phyloP scores from a whole-genome alignment of 2,329 filamentous ascomycete species.

The Microascus cirrosus region DNA sequence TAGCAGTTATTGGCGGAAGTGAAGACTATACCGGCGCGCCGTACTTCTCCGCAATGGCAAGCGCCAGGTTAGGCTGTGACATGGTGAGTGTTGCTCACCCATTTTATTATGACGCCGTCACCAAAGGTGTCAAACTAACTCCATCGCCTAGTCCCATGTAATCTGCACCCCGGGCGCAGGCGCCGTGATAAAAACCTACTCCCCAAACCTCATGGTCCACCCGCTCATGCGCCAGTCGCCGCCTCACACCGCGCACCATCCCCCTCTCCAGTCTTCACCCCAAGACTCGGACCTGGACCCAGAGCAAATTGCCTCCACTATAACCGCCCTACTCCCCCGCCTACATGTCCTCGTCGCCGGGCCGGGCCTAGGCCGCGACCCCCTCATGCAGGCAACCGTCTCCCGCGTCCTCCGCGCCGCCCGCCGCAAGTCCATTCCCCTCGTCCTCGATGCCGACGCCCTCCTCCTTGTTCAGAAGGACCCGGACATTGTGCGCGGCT shows the following conservation, averaged over 20 bases:
- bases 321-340: slow-evolving; percentile 72
- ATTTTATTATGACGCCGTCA: neutral
- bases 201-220: slow-evolving; percentile 96
- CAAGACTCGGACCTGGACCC: slow-evolving; percentile 38
- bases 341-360: slow-evolving; percentile 90
- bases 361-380: slow-evolving; percentile 81
- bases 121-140: neutral
- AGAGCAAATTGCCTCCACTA: slow-evolving; percentile 48
- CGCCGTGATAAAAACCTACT: slow-evolving; percentile 92
- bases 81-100: slow-evolving; percentile 47
- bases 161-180: slow-evolving; percentile 88
- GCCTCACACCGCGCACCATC: slow-evolving; percentile 23
- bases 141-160: slow-evolving; percentile 59
- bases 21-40: slow-evolving; percentile 95
- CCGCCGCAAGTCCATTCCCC: slow-evolving; percentile 56
- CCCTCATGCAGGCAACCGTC: slow-evolving; percentile 80
- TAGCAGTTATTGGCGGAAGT: slow-evolving; percentile 90
- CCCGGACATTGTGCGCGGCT: slow-evolving; percentile 65
- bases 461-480: slow-evolving; percentile 65
- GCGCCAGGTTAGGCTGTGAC: slow-evolving; percentile 78
- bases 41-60: slow-evolving; percentile 97
- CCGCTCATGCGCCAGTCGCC: slow-evolving; percentile 77
- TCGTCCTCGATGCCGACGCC: slow-evolving; percentile 89
- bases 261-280: neutral
- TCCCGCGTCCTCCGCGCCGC: slow-evolving; percentile 70